Percentiles rank a stretch among this genome's conserved stretches.
Conservation (phyloP, 768 basidiomycete species). For the Infundibulicybe gibba region DNA sequence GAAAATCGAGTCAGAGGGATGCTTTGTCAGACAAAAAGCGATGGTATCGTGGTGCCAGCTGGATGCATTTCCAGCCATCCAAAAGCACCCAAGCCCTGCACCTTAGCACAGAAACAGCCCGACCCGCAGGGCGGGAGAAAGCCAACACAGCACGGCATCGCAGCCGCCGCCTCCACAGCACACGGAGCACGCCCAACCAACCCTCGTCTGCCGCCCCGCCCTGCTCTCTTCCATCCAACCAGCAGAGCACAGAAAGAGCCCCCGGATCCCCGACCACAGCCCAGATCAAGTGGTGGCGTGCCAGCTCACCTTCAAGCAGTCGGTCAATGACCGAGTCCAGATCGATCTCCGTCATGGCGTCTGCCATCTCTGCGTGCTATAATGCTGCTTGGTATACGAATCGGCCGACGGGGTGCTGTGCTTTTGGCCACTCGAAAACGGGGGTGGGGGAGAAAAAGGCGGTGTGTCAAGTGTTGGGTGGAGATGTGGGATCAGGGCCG, state of each 20-base stretch:
- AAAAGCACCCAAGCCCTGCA: neutral
- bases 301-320: slow-evolving; percentile 86
- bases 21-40: too few relatives aligned
- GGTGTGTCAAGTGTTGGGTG: slow-evolving; percentile 3
- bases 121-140: too few relatives aligned
- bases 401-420: slow-evolving; percentile 2
- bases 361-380: slow-evolving; percentile 53
- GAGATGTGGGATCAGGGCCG: slow-evolving; percentile 2
- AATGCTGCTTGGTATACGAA: neutral
- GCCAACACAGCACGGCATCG: slow-evolving; percentile 1
- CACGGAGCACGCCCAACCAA: neutral
- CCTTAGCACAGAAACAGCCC: too few relatives aligned
- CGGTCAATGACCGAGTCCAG: slow-evolving; percentile 99
- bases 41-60: too few relatives aligned
- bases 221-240: neutral
- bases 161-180: neutral
- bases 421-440: slow-evolving; percentile 8
- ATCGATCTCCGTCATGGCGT: slow-evolving; percentile 90
- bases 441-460: slow-evolving; percentile 5
- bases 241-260: neutral
- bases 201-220: neutral
- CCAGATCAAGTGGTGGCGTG: slow-evolving; percentile 8
- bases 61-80: too few relatives aligned
- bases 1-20: too few relatives aligned
- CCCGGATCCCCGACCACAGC: neutral